Conservation (phyloP, 1,284 basidiomycete genomes). For the Ustilago esculenta region DNA sequence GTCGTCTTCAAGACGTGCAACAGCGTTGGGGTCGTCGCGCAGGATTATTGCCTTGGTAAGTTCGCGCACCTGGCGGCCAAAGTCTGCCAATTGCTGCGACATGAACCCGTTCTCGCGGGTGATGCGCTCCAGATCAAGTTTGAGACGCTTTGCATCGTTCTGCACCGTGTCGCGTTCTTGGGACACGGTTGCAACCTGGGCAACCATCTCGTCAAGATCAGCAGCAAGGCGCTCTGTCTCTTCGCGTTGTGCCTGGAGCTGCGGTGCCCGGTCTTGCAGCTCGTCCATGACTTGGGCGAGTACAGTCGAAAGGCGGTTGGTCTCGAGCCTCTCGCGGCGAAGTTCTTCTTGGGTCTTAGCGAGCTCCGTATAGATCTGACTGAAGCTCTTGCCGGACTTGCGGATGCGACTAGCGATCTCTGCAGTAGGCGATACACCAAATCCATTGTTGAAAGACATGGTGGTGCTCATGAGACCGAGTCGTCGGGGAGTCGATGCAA, state of each 20-base stretch:
- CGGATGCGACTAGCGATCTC: constrained; percentile 73
- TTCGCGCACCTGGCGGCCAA: constrained; percentile 83
- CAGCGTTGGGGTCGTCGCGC: constrained; percentile 81
- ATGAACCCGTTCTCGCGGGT: constrained; percentile 77
- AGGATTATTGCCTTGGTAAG: constrained; percentile 82
- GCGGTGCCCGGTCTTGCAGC: constrained; percentile 59
- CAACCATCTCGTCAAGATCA: constrained; percentile 52
- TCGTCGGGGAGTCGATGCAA: constrained; percentile 27
- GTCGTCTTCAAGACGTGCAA: constrained; percentile 76
- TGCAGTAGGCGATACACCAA: constrained; percentile 74
- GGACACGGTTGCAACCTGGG: constrained; percentile 42
- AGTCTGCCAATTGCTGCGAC: constrained; percentile 77
- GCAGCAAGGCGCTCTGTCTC: constrained; percentile 55
- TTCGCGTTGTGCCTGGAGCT: constrained; percentile 62
- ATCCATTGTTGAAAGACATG: constrained; percentile 37
- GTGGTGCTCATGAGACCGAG: constrained; percentile 33
- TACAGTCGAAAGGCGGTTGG: constrained; percentile 51
- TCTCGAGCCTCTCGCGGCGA: constrained; percentile 73
- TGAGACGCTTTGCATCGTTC: constrained; percentile 74
- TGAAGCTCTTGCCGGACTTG: constrained; percentile 79
- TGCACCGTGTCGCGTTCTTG: constrained; percentile 49
- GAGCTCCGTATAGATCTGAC: constrained; percentile 88
- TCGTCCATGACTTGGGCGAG: constrained; percentile 63
- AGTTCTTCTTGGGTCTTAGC: constrained; percentile 84
- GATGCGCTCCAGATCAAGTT: constrained; percentile 71